Evolutionary conservation across 257 asterid species (phyloP).

Genomic region (Solanum paucissectum): DNA sequence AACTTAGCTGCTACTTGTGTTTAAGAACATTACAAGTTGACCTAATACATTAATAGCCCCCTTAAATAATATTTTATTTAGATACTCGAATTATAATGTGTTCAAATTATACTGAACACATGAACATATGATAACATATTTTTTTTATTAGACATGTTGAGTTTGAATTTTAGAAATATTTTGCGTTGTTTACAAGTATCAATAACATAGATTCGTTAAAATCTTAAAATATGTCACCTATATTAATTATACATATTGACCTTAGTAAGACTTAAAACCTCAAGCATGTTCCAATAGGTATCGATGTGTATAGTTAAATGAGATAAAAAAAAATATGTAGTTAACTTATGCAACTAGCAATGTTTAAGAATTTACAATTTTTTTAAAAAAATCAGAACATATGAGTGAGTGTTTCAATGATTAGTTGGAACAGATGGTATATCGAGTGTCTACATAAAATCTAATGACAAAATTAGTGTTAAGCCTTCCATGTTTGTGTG

Average conservation of each 20-base stretch:
- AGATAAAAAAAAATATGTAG: neutral
- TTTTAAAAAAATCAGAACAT: neutral
- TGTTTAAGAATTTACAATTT: neutral
- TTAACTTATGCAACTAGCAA: neutral
- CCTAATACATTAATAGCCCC: neutral
- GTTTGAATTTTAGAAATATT: neutral
- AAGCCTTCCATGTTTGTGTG: neutral
- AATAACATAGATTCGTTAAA: no score
- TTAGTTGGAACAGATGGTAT: neutral
- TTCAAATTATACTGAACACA: neutral
- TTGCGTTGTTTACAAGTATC: neutral
- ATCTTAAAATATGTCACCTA: neutral
- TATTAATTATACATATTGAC: no score
- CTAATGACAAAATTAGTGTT: neutral
- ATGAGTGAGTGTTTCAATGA: neutral
- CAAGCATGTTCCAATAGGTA: neutral
- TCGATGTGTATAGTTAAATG: neutral
- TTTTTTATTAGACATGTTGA: neutral
- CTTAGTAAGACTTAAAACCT: neutral
- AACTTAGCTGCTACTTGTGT: neutral
- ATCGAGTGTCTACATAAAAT: no score
- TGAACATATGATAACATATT: no score
- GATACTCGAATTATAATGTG: neutral
- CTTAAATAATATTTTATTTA: no score
- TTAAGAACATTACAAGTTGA: neutral